Percentiles rank a stretch among this genome's conserved stretches.
Conservation (phyloP, 257 asterid genomes). For the Solanum etuberosum region DNA sequence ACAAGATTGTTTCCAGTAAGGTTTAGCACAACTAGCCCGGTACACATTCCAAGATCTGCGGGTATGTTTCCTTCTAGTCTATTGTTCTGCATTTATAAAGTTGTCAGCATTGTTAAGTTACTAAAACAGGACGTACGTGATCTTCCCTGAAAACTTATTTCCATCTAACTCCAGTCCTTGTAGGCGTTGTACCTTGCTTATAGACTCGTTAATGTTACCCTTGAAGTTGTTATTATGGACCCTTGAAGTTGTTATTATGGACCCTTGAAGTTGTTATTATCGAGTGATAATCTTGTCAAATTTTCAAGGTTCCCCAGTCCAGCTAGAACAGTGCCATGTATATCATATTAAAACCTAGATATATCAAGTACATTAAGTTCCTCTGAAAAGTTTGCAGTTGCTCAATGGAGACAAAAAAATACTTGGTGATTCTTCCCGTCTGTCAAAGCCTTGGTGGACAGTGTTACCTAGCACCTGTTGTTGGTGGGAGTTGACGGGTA, state of each 20-base stretch:
- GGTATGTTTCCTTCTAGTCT: slow-evolving; percentile 3
- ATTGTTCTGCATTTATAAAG: not conserved
- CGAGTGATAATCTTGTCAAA: not conserved
- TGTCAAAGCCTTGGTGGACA: too few species aligned
- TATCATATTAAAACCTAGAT: slow-evolving; percentile 2
- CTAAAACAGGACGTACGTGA: slow-evolving; percentile 3
- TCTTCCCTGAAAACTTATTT: not conserved
- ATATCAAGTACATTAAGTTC: not conserved
- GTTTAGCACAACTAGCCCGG: not conserved
- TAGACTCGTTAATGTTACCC: not conserved
- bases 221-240: too few species aligned
- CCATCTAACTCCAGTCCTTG: not conserved
- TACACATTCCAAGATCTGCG: not conserved
- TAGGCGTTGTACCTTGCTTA: not conserved
- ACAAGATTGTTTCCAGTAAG: slow-evolving; percentile 2
- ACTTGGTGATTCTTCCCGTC: too few species aligned
- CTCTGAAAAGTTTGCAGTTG: slow-evolving; percentile 7
- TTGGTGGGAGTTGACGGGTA: too few species aligned
- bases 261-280: not conserved
- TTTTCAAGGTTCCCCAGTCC: slow-evolving; percentile 1
- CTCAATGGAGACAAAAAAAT: too few species aligned
- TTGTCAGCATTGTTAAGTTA: not conserved
- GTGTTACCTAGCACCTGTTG: too few species aligned
- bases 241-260: not conserved
- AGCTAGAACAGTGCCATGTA: slow-evolving; percentile 3